Percentiles rank a stretch among this genome's conserved stretches.
Evolutionary conservation across 768 basidiomycete species (phyloP).

Genomic region (Daedaleopsis nitida): DNA sequence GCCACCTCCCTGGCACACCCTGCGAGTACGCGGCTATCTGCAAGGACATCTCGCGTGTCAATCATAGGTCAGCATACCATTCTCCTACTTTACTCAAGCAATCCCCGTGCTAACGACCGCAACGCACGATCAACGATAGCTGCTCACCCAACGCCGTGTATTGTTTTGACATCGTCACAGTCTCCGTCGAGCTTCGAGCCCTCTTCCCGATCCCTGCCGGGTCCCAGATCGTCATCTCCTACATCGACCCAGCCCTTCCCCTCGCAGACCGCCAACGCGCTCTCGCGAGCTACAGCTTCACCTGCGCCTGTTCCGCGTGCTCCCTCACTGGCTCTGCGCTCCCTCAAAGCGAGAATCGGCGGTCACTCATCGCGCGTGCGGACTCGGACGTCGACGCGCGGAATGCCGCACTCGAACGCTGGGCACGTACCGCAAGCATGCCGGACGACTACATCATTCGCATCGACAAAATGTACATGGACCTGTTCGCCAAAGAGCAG

Average conservation of each 20-base stretch:
- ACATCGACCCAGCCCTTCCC: slow-evolving; percentile 11
- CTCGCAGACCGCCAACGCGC: not conserved
- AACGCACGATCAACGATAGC: not conserved
- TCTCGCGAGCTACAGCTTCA: slow-evolving; percentile 10
- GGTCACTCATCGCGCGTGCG: slow-evolving; percentile 7
- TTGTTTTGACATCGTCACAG: not conserved
- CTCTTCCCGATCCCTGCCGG: slow-evolving; percentile 6
- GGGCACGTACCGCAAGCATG: slow-evolving; percentile 1
- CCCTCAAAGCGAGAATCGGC: slow-evolving; percentile 7
- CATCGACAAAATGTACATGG: slow-evolving; percentile 10
- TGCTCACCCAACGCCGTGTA: slow-evolving; percentile 15
- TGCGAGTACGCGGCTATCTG: slow-evolving; percentile 5
- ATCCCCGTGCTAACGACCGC: too few relatives aligned
- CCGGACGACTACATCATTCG: slow-evolving; percentile 5
- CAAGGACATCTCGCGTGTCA: slow-evolving; percentile 9
- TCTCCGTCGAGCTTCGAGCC: slow-evolving; percentile 10
- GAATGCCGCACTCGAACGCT: slow-evolving; percentile 6
- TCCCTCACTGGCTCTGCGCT: not conserved
- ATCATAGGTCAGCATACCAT: not conserved
- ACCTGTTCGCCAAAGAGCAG: slow-evolving; percentile 8
- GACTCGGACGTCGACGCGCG: not conserved
- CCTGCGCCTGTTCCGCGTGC: slow-evolving; percentile 10
- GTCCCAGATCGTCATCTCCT: slow-evolving; percentile 8
- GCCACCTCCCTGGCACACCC: not conserved
- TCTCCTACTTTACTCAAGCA: too few relatives aligned